These are phyloP conservation scores for Sergeia podlipaevii DNA, from an alignment of 208 protist genomes.

Conservation along the genomic window DNA sequence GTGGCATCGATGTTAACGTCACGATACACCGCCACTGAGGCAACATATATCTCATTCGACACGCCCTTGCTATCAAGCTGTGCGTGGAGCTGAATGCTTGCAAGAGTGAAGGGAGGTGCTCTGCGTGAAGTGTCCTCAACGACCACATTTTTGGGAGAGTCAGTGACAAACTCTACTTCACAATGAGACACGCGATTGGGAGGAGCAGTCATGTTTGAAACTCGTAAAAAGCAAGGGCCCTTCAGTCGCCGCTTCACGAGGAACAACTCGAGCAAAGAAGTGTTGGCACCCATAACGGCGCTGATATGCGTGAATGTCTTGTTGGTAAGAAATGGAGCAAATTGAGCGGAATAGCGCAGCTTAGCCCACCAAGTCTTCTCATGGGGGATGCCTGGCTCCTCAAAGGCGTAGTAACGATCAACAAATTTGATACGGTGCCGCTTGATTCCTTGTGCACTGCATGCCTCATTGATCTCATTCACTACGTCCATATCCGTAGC, in stretches of 20 bases:
- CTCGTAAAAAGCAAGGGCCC: slow-evolving; percentile 90
- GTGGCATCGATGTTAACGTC: slow-evolving; percentile 72
- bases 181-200: slow-evolving; percentile 75
- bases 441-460: slow-evolving; percentile 60
- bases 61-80: slow-evolving; percentile 68
- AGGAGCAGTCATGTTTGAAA: slow-evolving; percentile 33
- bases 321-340: slow-evolving; percentile 42
- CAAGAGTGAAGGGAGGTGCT: slow-evolving; percentile 80
- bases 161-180: slow-evolving; percentile 71
- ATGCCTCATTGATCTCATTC: slow-evolving; percentile 78
- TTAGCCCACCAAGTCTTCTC: slow-evolving; percentile 89
- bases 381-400: slow-evolving; percentile 65
- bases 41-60: slow-evolving; percentile 90
- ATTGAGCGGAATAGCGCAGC: slow-evolving; percentile 79
- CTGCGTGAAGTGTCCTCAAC: no score
- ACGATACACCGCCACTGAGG: slow-evolving; percentile 76
- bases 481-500: slow-evolving; percentile 68
- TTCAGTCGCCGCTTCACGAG: slow-evolving; percentile 92
- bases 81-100: slow-evolving; percentile 89
- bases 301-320: slow-evolving; percentile 58
- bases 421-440: slow-evolving; percentile 86
- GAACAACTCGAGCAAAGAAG: slow-evolving; percentile 91
- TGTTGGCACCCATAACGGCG: slow-evolving; percentile 78
- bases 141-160: slow-evolving; percentile 73
- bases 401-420: slow-evolving; percentile 93